Evolutionary conservation across 176 grass and related monocot genomes (phyloP), one percentile per base, ranked within the genome.

Genomic region (Cocos nucifera): DNA sequence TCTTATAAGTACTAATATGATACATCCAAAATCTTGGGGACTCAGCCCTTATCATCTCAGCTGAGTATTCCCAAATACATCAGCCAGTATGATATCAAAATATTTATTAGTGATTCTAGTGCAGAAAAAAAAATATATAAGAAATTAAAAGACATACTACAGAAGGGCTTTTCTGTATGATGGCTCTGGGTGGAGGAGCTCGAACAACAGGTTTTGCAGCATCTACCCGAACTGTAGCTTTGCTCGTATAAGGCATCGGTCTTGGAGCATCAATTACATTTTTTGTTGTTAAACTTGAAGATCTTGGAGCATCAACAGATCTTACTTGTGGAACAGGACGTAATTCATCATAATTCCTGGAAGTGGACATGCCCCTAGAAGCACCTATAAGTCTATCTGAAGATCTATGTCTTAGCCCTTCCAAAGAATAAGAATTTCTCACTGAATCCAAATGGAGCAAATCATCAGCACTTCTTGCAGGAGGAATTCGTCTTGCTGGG

Each of bases 381-480:
- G 60, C 65, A 61, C 69, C 71, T 64, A 61, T 17, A 77, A 63
- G 65, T 22, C 70, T 72, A 61, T 77, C 76, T 64, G 82, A 65
- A 62, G 87, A 83, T 50, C 61, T 67, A 53, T 61, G 65, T 69
- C 72, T 86, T 16, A 27, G 62, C 67, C 70, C 28, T 63, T 79
- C 73, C 25, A 74, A 19, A 18, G 87, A 56, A 70, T 83, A 83
- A 32, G 57, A 44, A 66, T 58, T 77, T 50, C 75, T 85, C 65
- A 74, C 70, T 67, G 73, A 71, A n/a, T 67, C 69, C 55, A 80
- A 64, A 19, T 77, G 62, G 5, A 73, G 32, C 57, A 80, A 82
- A 67, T 71, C 76, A 71, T 86, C 82, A 16, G 52, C 64, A 74
- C 57, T 83, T 79, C 87, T 90, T 59, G 64, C 49, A 67, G 76